Conservation (phyloP, 2,329 filamentous ascomycete species). For the Aspergillus sergii region DNA sequence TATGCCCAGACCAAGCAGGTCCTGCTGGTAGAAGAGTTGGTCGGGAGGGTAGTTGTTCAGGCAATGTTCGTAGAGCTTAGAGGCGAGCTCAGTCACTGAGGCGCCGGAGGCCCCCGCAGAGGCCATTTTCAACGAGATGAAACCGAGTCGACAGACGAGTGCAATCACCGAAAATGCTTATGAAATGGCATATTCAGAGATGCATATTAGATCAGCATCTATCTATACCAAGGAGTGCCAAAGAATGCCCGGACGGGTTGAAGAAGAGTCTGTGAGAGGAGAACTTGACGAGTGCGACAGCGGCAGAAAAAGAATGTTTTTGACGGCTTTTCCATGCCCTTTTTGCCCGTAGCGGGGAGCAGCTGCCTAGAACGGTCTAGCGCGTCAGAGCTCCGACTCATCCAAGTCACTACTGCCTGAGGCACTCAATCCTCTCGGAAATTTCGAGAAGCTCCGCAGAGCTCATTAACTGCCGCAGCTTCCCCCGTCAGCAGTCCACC, state of each 20-base stretch:
- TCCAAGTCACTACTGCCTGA: constrained; percentile 28
- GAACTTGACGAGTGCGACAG: constrained; percentile 8
- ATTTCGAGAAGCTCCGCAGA: constrained; percentile 48
- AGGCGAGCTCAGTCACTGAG: constrained; percentile 42
- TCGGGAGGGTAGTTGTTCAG: constrained; percentile 41
- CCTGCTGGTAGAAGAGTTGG: constrained; percentile 50
- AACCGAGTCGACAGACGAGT: constrained; percentile 22
- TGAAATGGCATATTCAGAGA: constrained; percentile 37
- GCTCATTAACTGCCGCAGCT: constrained; percentile 24
- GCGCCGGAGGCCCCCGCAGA: constrained; percentile 35
- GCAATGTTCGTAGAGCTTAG: constrained; percentile 50
- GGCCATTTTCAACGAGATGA: constrained; percentile 33
- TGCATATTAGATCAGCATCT: constrained; percentile 18
- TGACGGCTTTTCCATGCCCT: constrained; percentile 27
- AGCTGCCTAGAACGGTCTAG: constrained; percentile 23
- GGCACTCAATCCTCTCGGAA: constrained; percentile 34
- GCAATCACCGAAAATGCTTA: constrained; percentile 33
- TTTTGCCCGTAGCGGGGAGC: constrained; percentile 26
- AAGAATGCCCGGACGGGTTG: background rate
- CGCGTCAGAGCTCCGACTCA: constrained; percentile 4
- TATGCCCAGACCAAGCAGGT: constrained; percentile 46
- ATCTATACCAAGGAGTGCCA: constrained; percentile 1
- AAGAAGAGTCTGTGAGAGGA: constrained; percentile 15
- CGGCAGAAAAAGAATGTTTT: constrained; percentile 29
- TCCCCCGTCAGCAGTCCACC: constrained; percentile 14